Evolutionary conservation across 352 stramenopile genomes (phyloP), one percentile per base, ranked within the genome.

Genomic region (Pythium brachiatum): DNA sequence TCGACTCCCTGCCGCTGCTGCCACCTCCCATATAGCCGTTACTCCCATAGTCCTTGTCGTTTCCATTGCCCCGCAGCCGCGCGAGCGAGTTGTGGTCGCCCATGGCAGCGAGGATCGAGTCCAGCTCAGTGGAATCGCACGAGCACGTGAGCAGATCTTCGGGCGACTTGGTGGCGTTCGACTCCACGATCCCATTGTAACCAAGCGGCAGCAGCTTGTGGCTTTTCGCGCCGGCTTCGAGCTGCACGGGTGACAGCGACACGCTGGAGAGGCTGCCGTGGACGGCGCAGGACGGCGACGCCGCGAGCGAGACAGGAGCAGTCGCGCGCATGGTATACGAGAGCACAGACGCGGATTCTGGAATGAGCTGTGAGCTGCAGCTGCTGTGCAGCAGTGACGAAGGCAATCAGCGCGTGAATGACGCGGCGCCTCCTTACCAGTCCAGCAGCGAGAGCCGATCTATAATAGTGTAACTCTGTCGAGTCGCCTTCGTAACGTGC

Each of bases 41-140:
- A 47, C 43, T 62, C 7, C 53, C 60, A 53, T 67, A 67, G 18
- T 34, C 43, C 15, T 57, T 51, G 5, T 29, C 5, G 36, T 59
- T 38, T 25, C 25, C 23, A 36, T 47, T 18, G 31, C 12, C 26
- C 2, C 15, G 53, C 21, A 60, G 8, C 16, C 34, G 53, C 53
- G 39, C 39, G 18, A 47, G 39, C 39, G 39, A 47, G 5, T 23
- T 11, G 11, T 38, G 7, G 20, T 54, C 55, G 41, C 55, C 55
- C 41, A 54, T 62, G 41, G 26, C 41, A 16, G 53, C 60, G 4
- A 67, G 43, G 16, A 67, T 62, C 7, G 53, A 25, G 25, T 67
- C 60, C 20, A 62, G 57, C 53, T 67, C 60, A 23, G 60, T 57
- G 39, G 60, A 57, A 12, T 55, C 52, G 13, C 29, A 53, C 41